Conservation (phyloP, 1,139 yeast genomes). For the Diutina rugosa region DNA sequence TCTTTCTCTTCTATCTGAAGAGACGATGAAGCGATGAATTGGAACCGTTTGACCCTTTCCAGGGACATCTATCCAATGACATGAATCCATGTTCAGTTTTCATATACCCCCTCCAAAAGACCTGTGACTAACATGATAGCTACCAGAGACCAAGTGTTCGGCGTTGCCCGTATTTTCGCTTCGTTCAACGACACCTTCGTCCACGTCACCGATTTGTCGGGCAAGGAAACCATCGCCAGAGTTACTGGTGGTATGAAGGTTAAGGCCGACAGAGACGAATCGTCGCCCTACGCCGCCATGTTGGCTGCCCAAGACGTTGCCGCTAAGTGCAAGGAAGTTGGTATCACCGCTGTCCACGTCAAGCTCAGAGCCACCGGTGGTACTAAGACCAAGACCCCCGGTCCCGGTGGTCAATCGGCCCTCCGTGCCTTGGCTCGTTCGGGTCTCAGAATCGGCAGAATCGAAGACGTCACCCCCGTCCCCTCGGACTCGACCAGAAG, state of each 20-base stretch:
- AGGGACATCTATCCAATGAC: background rate
- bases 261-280: conserved; percentile 99
- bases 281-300: conserved; percentile 99
- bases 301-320: conserved; percentile 99
- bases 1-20: too few relatives aligned
- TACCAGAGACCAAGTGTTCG: conserved; percentile 84
- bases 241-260: conserved; percentile 99
- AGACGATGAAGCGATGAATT: too few relatives aligned
- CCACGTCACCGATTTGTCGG: conserved; percentile 98
- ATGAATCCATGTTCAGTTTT: background rate
- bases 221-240: conserved; percentile 99
- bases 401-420: conserved; percentile 99
- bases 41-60: background rate
- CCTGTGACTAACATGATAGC: background rate
- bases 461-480: conserved; percentile 99
- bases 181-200: conserved; percentile 99
- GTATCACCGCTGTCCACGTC: conserved; percentile 98
- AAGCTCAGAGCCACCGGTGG: conserved; percentile 99
- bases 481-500: conserved; percentile 99
- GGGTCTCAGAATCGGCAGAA: conserved; percentile 99
- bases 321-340: conserved; percentile 97
- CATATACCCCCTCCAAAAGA: background rate
- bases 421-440: conserved; percentile 99
- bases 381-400: conserved; percentile 99
- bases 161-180: conserved; percentile 99